These are phyloP conservation scores for Pseudopyrenochaeta lycopersici DNA, from an alignment of 2,329 filamentous ascomycete genomes.

Conservation along the genomic window DNA sequence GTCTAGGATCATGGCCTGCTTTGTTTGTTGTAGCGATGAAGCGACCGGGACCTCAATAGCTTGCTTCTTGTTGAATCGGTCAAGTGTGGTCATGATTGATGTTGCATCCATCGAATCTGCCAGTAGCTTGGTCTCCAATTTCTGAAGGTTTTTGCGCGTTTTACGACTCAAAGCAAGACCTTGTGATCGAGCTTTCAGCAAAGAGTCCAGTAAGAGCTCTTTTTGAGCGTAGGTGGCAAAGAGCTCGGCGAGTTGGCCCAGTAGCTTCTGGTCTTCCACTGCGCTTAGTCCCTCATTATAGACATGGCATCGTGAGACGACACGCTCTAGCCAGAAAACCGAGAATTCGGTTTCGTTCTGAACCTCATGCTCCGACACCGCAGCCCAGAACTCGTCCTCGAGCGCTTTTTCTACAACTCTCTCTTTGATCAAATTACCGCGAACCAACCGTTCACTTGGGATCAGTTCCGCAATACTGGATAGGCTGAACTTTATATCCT, in stretches of 20 bases:
- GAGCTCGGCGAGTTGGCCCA: slow-evolving; percentile 44
- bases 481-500: slow-evolving; percentile 35
- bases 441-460: slow-evolving; percentile 10
- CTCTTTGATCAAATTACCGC: slow-evolving; percentile 25
- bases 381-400: slow-evolving; percentile 34
- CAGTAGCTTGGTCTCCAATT: slow-evolving; percentile 34
- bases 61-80: slow-evolving; percentile 48
- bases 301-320: slow-evolving; percentile 31
- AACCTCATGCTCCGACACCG: slow-evolving; percentile 36
- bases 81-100: slow-evolving; percentile 23
- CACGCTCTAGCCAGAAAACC: slow-evolving; percentile 44
- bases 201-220: slow-evolving; percentile 45
- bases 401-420: slow-evolving; percentile 26
- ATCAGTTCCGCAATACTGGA: slow-evolving; percentile 22
- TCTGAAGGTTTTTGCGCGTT: slow-evolving; percentile 41
- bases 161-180: slow-evolving; percentile 41
- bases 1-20: slow-evolving; percentile 40
- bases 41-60: slow-evolving; percentile 19
- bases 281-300: slow-evolving; percentile 35
- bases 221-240: slow-evolving; percentile 39
- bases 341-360: slow-evolving; percentile 41
- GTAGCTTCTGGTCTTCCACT: slow-evolving; percentile 42
- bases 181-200: slow-evolving; percentile 42
- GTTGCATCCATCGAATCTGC: slow-evolving; percentile 18
- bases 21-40: slow-evolving; percentile 21